Conservation (phyloP, 805 yeast genomes). For the Nakazawaea ishiwadae region DNA sequence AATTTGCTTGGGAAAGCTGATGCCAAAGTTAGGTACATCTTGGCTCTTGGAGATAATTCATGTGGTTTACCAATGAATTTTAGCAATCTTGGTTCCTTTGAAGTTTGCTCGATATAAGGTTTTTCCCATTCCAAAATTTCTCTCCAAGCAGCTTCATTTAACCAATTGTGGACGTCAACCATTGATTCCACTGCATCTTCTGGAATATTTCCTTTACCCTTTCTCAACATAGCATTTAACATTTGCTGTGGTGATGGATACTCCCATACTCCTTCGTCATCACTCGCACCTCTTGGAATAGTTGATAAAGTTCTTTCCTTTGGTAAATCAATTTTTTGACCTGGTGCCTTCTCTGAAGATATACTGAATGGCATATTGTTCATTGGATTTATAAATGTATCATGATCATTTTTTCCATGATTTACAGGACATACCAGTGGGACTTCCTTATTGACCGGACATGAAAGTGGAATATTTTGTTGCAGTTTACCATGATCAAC, state of each 20-base stretch:
- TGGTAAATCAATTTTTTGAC: slow-evolving; percentile 74
- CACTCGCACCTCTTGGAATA: slow-evolving; percentile 76
- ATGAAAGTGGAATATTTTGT: no score
- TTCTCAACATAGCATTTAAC: slow-evolving; percentile 95
- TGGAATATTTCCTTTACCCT: slow-evolving; percentile 87
- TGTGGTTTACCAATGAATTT: slow-evolving; percentile 92
- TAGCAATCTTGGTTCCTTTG: slow-evolving; percentile 67
- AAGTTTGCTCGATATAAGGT: slow-evolving; percentile 52
- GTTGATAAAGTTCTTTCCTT: slow-evolving; percentile 79
- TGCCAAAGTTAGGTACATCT: slow-evolving; percentile 59
- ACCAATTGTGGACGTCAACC: slow-evolving; percentile 95
- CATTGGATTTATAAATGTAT: slow-evolving; percentile 59
- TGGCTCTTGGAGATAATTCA: slow-evolving; percentile 83
- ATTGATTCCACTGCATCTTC: slow-evolving; percentile 95
- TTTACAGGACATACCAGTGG: slow-evolving; percentile 27
- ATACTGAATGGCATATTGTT: slow-evolving; percentile 83
- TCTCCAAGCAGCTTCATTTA: slow-evolving; percentile 97
- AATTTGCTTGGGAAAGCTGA: slow-evolving; percentile 67
- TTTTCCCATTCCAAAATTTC: slow-evolving; percentile 92
- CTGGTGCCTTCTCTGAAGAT: slow-evolving; percentile 66
- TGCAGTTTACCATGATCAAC: slow-evolving; percentile 19
- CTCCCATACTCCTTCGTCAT: slow-evolving; percentile 84
- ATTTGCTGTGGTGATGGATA: slow-evolving; percentile 99
- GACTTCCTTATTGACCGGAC: slow-evolving; percentile 2
- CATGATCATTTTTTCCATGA: no score